phyloP scores from a whole-genome alignment of 805 yeast species.

The Komagataella mondaviorum region DNA sequence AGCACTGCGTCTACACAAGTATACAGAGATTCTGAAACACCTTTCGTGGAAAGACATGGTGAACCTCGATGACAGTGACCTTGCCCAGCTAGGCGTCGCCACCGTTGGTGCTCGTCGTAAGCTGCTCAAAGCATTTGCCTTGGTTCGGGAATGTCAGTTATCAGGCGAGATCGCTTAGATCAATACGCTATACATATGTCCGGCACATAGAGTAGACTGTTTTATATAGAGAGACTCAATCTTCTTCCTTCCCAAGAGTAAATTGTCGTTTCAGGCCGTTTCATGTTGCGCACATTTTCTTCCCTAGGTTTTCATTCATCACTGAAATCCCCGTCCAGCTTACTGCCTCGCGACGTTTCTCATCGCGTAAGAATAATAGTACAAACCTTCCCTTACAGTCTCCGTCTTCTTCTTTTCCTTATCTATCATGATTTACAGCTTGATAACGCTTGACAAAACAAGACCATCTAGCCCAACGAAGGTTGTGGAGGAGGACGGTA shows the following conservation, averaged over 20 bases:
- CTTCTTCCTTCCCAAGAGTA: not conserved
- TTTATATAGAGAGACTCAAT: not conserved
- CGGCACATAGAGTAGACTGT: not conserved
- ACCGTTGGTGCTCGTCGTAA: constrained; percentile 96
- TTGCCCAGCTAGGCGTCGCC: constrained; percentile 72
- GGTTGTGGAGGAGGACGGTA: not conserved
- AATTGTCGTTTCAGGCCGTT: not conserved
- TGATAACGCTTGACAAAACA: not conserved
- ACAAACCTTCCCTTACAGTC: not conserved
- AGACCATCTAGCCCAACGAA: not conserved
- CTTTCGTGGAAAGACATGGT: constrained; percentile 73
- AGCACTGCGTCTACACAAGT: constrained; percentile 81
- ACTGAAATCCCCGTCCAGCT: not conserved
- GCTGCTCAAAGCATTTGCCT: constrained; percentile 80
- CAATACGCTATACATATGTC: not conserved
- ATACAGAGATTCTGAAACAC: constrained; percentile 70
- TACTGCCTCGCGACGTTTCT: not conserved
- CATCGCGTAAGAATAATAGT: not conserved
- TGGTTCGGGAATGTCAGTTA: constrained; percentile 39
- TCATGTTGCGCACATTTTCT: not conserved
- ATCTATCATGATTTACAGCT: not conserved
- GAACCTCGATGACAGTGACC: constrained; percentile 49
- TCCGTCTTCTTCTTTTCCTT: not conserved
- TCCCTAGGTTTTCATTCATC: too few species aligned
- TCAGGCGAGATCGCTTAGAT: not conserved